Evolutionary conservation across 129 eudicot genomes (phyloP), one percentile per base, ranked within the genome.

Genomic region (Flaveria linearis): DNA sequence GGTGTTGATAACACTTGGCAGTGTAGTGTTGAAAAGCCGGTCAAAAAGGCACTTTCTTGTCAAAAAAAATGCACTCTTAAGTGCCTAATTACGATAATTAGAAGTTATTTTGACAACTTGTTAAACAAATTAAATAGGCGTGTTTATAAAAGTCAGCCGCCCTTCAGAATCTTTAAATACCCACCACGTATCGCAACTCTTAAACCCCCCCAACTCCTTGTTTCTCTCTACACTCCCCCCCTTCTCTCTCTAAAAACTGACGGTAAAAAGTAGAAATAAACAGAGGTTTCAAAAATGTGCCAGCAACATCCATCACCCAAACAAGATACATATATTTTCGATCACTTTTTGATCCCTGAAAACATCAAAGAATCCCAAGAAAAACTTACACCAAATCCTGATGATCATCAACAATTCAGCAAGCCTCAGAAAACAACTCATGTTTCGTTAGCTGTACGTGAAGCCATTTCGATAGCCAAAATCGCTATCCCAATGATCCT

Each of bases 401-500:
- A 61, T 75, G 36, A 77, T 71, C 81, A 67, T 14, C 82, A 67
- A 11, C 81, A 82, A 65, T 74, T 68, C 16, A 73, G 5, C 55
- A 66, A 78, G 65, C 80, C 75, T 12, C 23, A 68, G 55, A 58
- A 75, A 43, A 77, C 92, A 33, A 77, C 92, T 10, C 89, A 84
- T 41, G 68, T 88, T 71, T 83, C 86, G 9, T 78, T 81, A 10
- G 79, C 82, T 36, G n/a, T 87, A 18, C 60, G 60, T 66, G 96
- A 92, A 69, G 83, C 86, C 77, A 75, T 71, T 65, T 82, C 90
- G 22, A 80, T 92, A 43, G 76, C 85, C 36, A 84, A 75, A 52
- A 89, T 92, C 60, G 92, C 97, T 2, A 55, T 92, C 72, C 97
- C 97, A 62, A 92, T 92, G 97, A 89, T 92, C 62, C 81, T 92